Evolutionary conservation across 2,329 filamentous ascomycete genomes (phyloP), one percentile per base, ranked within the genome.

Genomic region (Cryphonectria radicalis): DNA sequence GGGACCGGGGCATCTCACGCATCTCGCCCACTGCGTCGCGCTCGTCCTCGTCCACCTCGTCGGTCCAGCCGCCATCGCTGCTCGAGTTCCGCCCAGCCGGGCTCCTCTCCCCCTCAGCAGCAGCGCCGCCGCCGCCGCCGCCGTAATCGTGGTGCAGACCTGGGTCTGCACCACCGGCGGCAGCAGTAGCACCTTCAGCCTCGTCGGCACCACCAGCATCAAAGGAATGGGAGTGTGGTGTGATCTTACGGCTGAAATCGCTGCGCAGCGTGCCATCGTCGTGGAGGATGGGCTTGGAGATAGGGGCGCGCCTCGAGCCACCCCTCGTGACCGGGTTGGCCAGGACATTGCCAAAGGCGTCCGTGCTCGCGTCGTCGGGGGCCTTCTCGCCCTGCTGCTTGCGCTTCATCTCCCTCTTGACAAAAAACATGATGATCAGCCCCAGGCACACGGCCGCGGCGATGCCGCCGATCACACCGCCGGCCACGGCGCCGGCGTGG

Each of bases 281-380:
- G 69, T 81, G 77, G 63, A 86, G 80, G 68, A 89, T 83, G 73
- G 90, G 82, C 74, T 90, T 85, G 71, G 88, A 90, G 73, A 90
- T 86, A 63, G 87, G 53, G 17, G 66, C 70, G 28, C 63, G 70
- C 55, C 65, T 63, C 1, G 66, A 69, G 40, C 60, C 59, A 28
- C 63, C 64, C 64, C 50, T 53, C 1, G 69, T 77, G 70, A 91
- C 83, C 72, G 90, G 83, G 75, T 90, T 85, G 73, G 87, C 89
- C 75, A 90, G 86, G 67, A 88, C 83, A 75, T 85, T 85, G 72
- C 83, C 81, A 68, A 84, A 85, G 5, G 77, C 75, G 32, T 75
- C 77, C 11, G 77, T 73, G 73, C 78, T 77, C 64, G 77, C 70
- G 55, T 73, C 74, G 43, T 66, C 69, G 60, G 74, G 74, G 43